A percentile compares a stretch with the other conserved stretches of the same genome.
These are phyloP conservation scores for Acanthamoeba sp. DNA, from an alignment of 208 protist genomes.

Conservation along the genomic window DNA sequence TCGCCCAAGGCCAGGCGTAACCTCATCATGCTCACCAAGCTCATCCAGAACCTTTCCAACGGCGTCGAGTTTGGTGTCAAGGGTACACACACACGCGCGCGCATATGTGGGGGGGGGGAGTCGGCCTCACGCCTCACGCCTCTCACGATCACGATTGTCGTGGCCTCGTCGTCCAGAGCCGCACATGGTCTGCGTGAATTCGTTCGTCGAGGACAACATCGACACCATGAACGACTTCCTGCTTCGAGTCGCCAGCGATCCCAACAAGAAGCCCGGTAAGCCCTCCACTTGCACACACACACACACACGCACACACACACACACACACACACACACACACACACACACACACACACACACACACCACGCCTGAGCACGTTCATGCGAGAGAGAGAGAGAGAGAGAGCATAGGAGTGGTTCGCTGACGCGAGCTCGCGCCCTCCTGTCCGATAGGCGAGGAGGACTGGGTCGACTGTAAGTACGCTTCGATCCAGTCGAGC, in stretches of 20 bases:
- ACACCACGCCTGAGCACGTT: too few relatives aligned
- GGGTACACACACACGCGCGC: too few relatives aligned
- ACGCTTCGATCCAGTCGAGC: neutral
- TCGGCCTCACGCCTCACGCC: too few relatives aligned
- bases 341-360: neutral
- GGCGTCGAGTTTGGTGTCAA: constrained; percentile 57
- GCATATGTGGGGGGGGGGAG: too few relatives aligned
- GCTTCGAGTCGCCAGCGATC: constrained; percentile 33
- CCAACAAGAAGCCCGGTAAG: constrained; percentile 62
- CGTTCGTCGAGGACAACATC: constrained; percentile 37
- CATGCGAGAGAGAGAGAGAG: too few relatives aligned
- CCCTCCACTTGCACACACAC: too few relatives aligned
- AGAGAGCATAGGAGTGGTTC: neutral
- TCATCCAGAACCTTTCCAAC: constrained; percentile 65
- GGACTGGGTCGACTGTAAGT: constrained; percentile 64
- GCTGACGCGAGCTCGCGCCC: too few relatives aligned
- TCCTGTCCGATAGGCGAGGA: neutral
- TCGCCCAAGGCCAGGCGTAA: constrained; percentile 33
- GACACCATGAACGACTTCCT: constrained; percentile 18
- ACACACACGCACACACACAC: neutral
- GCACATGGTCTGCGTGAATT: constrained; percentile 63
- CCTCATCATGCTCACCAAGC: constrained; percentile 61
- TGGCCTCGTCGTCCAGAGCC: neutral
- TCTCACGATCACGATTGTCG: neutral
- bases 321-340: neutral